These are phyloP conservation scores for Plantago elongata DNA, from an alignment of 257 asterid genomes.

Conservation along the genomic window DNA sequence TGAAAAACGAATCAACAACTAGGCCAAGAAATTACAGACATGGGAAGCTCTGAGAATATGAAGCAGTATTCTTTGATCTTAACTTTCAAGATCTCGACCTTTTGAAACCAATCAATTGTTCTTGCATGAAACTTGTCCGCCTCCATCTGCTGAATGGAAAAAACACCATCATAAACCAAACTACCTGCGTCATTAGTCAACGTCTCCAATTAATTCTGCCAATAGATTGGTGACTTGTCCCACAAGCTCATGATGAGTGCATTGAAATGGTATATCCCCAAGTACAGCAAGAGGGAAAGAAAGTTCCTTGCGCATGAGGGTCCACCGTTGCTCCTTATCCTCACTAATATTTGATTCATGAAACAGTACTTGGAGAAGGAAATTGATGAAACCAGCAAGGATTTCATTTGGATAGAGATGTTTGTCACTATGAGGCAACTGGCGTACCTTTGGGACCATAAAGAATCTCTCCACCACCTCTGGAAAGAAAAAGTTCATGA, in stretches of 20 bases:
- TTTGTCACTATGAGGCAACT: background rate
- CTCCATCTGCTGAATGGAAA: background rate
- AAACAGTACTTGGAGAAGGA: conserved; percentile 1
- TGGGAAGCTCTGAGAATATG: background rate
- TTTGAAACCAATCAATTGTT: background rate
- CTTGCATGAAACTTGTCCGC: background rate
- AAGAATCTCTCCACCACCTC: background rate
- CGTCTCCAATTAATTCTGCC: conserved; percentile 8
- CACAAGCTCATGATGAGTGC: background rate
- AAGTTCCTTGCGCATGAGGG: background rate
- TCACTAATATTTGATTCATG: background rate
- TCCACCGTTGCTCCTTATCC: background rate
- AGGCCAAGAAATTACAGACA: background rate
- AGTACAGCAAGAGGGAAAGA: background rate
- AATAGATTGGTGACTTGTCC: background rate
- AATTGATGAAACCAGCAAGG: conserved; percentile 3
- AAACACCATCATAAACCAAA: background rate
- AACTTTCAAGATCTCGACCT: background rate
- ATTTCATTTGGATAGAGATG: background rate
- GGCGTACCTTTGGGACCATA: background rate
- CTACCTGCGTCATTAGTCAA: conserved; percentile 9
- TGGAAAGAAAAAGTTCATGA: conserved; percentile 1
- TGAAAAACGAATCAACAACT: background rate
- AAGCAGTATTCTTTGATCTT: conserved; percentile 5
- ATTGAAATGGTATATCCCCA: conserved; percentile 10